A percentile compares a stretch with the other conserved stretches of the same genome.
phyloP scores from a whole-genome alignment of 495 filamentous ascomycete species.

The Tricharina praecox region DNA sequence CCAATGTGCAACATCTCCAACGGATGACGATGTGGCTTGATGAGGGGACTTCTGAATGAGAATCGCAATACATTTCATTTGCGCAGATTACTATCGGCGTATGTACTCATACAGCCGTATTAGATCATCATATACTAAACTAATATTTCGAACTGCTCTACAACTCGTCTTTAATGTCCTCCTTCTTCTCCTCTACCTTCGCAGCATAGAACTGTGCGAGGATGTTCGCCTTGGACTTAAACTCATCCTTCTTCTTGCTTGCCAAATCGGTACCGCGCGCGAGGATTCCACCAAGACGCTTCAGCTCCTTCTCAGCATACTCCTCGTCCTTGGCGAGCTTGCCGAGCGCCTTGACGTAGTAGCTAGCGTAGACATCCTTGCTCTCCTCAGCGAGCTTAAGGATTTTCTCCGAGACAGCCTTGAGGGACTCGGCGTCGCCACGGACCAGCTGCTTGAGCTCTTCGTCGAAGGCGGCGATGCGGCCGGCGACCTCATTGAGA shows the following conservation, averaged over 20 bases:
- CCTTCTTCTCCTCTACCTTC: constrained; percentile 25
- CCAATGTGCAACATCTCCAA: no score
- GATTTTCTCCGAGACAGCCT: constrained; percentile 43
- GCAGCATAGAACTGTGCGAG: constrained; percentile 52
- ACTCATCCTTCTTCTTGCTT: constrained; percentile 71
- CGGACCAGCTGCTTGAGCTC: constrained; percentile 51
- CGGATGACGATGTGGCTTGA: no score
- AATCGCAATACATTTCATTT: no score
- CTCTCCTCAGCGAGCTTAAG: constrained; percentile 50
- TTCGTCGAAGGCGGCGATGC: constrained; percentile 56
- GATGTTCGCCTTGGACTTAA: constrained; percentile 75
- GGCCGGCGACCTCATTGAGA: constrained; percentile 64
- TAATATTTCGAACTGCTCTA: no score
- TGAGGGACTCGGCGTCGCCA: constrained; percentile 37
- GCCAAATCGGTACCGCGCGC: constrained; percentile 75
- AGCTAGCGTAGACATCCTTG: constrained; percentile 72
- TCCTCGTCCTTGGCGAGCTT: constrained; percentile 61
- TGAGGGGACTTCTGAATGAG: no score
- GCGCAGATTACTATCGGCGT: no score
- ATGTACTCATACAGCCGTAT: no score
- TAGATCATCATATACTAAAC: no score
- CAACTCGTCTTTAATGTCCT: constrained; percentile 48
- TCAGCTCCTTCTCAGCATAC: constrained; percentile 74
- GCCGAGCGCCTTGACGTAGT: constrained; percentile 79
- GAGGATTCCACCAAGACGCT: constrained; percentile 59